Evolutionary conservation across 2,329 filamentous ascomycete genomes (phyloP).

Genomic region (Apiospora phragmitis): DNA sequence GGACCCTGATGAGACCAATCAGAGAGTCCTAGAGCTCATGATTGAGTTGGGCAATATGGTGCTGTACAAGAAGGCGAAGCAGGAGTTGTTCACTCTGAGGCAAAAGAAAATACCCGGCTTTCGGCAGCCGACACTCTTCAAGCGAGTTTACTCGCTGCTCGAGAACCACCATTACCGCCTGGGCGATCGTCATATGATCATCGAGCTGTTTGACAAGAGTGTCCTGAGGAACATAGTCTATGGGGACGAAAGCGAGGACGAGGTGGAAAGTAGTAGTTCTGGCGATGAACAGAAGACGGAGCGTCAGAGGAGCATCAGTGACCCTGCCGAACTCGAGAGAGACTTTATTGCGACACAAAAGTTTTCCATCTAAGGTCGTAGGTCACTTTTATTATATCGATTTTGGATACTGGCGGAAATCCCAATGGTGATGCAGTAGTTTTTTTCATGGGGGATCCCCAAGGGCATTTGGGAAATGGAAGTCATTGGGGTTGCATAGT

Average conservation of each 20-base stretch:
- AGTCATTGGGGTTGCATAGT: slow-evolving; percentile 7
- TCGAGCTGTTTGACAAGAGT: slow-evolving; percentile 91
- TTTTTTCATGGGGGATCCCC: background rate
- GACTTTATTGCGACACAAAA: slow-evolving; percentile 11
- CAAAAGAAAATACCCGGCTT: slow-evolving; percentile 76
- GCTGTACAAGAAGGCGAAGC: slow-evolving; percentile 81
- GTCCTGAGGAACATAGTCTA: slow-evolving; percentile 85
- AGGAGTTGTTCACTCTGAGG: slow-evolving; percentile 75
- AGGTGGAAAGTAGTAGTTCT: slow-evolving; percentile 41
- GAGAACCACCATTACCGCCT: slow-evolving; percentile 89
- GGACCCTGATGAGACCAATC: slow-evolving; percentile 60
- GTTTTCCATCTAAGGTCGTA: slow-evolving; percentile 13
- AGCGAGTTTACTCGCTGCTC: slow-evolving; percentile 79
- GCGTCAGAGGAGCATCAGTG: slow-evolving; percentile 53
- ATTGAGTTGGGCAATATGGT: slow-evolving; percentile 92
- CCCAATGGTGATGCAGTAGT: background rate
- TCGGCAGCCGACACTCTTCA: slow-evolving; percentile 74
- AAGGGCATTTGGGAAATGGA: slow-evolving; percentile 1
- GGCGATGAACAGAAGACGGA: slow-evolving; percentile 56
- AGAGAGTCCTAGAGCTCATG: slow-evolving; percentile 81
- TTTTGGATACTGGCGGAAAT: background rate
- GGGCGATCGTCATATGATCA: slow-evolving; percentile 82
- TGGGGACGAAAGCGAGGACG: slow-evolving; percentile 55
- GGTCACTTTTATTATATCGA: background rate
- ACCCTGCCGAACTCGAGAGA: slow-evolving; percentile 35